A percentile compares a stretch with the other conserved stretches of the same genome.
Evolutionary conservation across 1,284 basidiomycete genomes (phyloP).

Genomic region (Ustilago shanxiensis): DNA sequence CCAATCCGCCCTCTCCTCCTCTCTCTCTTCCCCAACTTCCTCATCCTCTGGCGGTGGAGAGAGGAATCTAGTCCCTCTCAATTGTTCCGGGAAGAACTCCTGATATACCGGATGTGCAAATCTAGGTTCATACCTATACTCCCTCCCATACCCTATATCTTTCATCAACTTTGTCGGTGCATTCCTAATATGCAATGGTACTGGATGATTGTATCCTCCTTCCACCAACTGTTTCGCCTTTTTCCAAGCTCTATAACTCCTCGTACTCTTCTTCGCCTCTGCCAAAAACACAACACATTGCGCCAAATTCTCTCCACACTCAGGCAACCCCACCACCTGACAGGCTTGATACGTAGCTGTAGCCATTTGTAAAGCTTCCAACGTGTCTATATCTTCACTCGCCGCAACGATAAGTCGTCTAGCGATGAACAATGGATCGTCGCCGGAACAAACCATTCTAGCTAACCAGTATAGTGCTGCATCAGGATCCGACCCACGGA

Average conservation of each 20-base stretch:
- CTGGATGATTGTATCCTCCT: slow-evolving; percentile 72
- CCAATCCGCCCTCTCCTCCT: background rate
- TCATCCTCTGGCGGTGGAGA: slow-evolving; percentile 68
- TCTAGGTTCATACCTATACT: slow-evolving; percentile 79
- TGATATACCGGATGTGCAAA: slow-evolving; percentile 75
- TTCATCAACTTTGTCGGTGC: slow-evolving; percentile 87
- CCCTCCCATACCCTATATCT: slow-evolving; percentile 77
- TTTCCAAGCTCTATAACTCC: slow-evolving; percentile 71
- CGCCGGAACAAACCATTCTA: slow-evolving; percentile 75
- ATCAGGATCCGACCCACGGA: slow-evolving; percentile 82
- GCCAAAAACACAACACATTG: slow-evolving; percentile 85
- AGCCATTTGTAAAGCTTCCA: slow-evolving; percentile 73
- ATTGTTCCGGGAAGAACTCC: slow-evolving; percentile 72
- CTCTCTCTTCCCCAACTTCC: background rate
- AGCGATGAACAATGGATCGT: slow-evolving; percentile 87
- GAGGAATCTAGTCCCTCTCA: slow-evolving; percentile 73
- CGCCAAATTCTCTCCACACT: slow-evolving; percentile 73
- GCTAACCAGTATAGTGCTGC: slow-evolving; percentile 86
- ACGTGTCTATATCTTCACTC: slow-evolving; percentile 87
- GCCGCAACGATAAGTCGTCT: slow-evolving; percentile 85
- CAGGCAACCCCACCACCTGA: slow-evolving; percentile 83
- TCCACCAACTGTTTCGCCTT: slow-evolving; percentile 59
- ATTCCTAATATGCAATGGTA: slow-evolving; percentile 86
- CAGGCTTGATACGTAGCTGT: slow-evolving; percentile 58
- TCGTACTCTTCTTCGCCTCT: slow-evolving; percentile 85